phyloP scores from a whole-genome alignment of 108 stramenopile genomes.

The Cyclotella atomus region DNA sequence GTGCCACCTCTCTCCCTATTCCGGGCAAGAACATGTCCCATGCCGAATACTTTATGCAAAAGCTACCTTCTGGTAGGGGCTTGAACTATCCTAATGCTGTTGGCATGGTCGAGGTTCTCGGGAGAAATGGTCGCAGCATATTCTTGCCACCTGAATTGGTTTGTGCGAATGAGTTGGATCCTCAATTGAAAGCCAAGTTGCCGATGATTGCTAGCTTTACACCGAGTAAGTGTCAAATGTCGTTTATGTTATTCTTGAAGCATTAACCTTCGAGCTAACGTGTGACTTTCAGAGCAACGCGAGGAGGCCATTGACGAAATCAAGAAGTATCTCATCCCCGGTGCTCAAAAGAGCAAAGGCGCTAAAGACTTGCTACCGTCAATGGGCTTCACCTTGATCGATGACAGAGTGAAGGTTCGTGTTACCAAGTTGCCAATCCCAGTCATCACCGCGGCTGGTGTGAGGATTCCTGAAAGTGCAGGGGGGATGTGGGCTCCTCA shows the following conservation, averaged over 20 bases:
- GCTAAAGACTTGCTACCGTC: conserved; percentile 55
- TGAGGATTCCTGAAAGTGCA: conserved; percentile 47
- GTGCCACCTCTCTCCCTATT: conserved; percentile 51
- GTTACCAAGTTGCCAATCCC: conserved; percentile 56
- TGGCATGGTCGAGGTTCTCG: conserved; percentile 64
- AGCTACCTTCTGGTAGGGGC: conserved; percentile 35
- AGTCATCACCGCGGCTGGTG: conserved; percentile 54
- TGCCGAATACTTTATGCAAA: conserved; percentile 62
- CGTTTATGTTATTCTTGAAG: too few relatives aligned
- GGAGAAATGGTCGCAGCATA: conserved; percentile 51
- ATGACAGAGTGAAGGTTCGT: conserved; percentile 36
- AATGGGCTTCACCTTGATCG: conserved; percentile 48
- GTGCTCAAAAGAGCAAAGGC: conserved; percentile 58
- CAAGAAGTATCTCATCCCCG: conserved; percentile 52
- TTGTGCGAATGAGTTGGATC: conserved; percentile 64
- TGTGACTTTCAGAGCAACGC: conserved; percentile 6
- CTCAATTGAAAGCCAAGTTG: conserved; percentile 53
- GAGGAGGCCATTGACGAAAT: conserved; percentile 65
- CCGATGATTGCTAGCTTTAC: conserved; percentile 71
- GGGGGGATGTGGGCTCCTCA: conserved; percentile 63
- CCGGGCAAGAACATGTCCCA: conserved; percentile 53
- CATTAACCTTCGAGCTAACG: background rate
- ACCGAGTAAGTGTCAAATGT: conserved; percentile 23
- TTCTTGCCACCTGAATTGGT: conserved; percentile 66
- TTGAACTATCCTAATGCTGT: conserved; percentile 60